Evolutionary conservation across 2,329 filamentous ascomycete species (phyloP).

Genomic region (Aspergillus melleus): DNA sequence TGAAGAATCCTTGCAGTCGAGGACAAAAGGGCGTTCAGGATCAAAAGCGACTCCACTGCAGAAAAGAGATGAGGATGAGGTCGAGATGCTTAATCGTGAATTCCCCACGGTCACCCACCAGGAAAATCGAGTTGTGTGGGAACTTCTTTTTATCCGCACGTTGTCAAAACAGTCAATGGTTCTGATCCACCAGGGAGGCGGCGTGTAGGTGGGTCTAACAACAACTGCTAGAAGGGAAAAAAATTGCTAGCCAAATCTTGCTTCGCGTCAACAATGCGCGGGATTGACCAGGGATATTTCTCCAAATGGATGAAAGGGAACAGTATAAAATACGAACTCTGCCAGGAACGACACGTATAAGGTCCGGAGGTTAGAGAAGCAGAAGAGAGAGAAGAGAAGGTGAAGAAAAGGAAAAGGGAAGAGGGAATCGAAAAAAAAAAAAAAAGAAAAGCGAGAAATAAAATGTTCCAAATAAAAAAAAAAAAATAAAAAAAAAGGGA

Average conservation of each 20-base stretch:
- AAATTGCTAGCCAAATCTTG: slow-evolving; percentile 29
- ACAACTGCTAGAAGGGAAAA: slow-evolving; percentile 32
- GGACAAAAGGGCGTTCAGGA: slow-evolving; percentile 21
- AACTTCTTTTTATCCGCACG: slow-evolving; percentile 44
- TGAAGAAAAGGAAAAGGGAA: slow-evolving; percentile 14
- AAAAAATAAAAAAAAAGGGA: slow-evolving; percentile 19
- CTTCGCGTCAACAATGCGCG: slow-evolving; percentile 37
- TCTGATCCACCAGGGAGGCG: slow-evolving; percentile 42
- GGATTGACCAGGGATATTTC: slow-evolving; percentile 21
- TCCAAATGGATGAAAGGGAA: slow-evolving; percentile 16
- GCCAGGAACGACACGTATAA: slow-evolving; percentile 20
- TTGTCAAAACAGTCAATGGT: slow-evolving; percentile 39
- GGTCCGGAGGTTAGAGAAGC: slow-evolving; percentile 12
- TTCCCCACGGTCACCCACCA: slow-evolving; percentile 45
- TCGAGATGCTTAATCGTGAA: slow-evolving; percentile 37
- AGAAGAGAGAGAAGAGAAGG: slow-evolving; percentile 19
- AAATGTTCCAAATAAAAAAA: slow-evolving; percentile 14
- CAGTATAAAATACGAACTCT: slow-evolving; percentile 17
- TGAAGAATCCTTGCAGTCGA: slow-evolving; percentile 18
- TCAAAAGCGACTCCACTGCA: slow-evolving; percentile 34
- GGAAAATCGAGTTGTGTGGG: slow-evolving; percentile 37
- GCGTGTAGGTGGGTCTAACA: slow-evolving; percentile 41
- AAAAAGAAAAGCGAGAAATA: slow-evolving; percentile 14
- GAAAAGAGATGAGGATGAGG: slow-evolving; percentile 28
- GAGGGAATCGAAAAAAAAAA: slow-evolving; percentile 13